phyloP scores from a whole-genome alignment of 352 stramenopile species.

The Pythium dissimile region DNA sequence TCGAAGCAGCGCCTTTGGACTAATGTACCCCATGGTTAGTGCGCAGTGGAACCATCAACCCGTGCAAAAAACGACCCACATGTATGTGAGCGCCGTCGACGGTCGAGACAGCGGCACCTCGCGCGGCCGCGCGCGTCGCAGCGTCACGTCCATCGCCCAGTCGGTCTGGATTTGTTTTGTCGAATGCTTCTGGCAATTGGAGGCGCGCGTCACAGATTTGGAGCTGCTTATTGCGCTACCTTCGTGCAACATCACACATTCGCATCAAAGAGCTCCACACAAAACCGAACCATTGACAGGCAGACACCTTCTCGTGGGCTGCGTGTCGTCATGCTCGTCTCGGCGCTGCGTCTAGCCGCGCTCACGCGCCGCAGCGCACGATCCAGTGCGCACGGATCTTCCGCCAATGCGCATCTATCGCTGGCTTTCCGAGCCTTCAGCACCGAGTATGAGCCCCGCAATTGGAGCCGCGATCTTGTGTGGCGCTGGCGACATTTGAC shows the following conservation, averaged over 20 bases:
- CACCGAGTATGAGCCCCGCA: slow-evolving; percentile 28
- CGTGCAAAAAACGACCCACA: slow-evolving; percentile 32
- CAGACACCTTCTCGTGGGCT: too few relatives aligned
- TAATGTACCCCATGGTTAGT: slow-evolving; percentile 5
- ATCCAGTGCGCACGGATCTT: too few relatives aligned
- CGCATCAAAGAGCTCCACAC: slow-evolving; percentile 2
- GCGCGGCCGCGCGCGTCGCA: slow-evolving; percentile 26
- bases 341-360: slow-evolving; percentile 6
- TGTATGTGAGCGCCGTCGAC: slow-evolving; percentile 49
- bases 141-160: slow-evolving; percentile 18
- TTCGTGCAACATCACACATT: slow-evolving; percentile 19
- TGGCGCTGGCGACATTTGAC: slow-evolving; percentile 7
- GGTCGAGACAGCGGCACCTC: slow-evolving; percentile 58
- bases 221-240: slow-evolving; percentile 4
- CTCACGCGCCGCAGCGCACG: slow-evolving; percentile 5
- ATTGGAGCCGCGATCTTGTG: too few relatives aligned
- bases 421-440: slow-evolving; percentile 29
- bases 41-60: slow-evolving; percentile 8
- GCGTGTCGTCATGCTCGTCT: slow-evolving; percentile 12
- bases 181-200: not conserved
- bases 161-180: not conserved
- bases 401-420: not conserved
- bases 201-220: slow-evolving; percentile 13
- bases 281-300: slow-evolving; percentile 3
- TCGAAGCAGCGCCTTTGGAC: slow-evolving; percentile 27